Percentiles rank a stretch among this genome's conserved stretches.
phyloP scores from a whole-genome alignment of 768 basidiomycete species.

The Mycena galericulata region DNA sequence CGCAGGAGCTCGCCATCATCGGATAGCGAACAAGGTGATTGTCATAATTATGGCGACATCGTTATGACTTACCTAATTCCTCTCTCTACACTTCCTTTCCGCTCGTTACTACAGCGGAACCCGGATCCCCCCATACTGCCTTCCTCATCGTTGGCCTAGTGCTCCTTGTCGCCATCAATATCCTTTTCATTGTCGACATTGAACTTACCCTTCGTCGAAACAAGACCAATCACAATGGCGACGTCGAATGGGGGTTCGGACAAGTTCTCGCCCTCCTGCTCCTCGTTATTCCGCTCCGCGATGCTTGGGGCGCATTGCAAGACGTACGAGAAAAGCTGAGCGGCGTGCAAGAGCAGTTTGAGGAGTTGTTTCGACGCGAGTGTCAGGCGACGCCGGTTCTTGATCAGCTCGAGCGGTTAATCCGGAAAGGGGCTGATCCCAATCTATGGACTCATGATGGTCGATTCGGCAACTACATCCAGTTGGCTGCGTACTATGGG shows the following conservation, averaged over 20 bases:
- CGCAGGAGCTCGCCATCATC: no score
- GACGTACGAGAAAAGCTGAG: neutral
- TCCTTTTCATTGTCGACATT: neutral
- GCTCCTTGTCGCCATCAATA: neutral
- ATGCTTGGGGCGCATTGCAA: neutral
- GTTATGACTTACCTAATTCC: neutral
- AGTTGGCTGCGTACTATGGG: conserved; percentile 7
- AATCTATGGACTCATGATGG: no score
- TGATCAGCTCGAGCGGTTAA: no score
- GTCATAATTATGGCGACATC: neutral
- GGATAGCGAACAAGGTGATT: no score
- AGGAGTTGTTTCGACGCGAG: neutral
- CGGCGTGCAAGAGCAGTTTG: neutral
- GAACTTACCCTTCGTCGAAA: conserved; percentile 1
- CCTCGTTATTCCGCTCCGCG: conserved; percentile 1
- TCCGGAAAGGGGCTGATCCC: no score
- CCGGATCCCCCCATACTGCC: no score
- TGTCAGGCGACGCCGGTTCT: neutral
- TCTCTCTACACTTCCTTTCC: neutral
- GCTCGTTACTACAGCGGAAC: no score
- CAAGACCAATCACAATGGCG: neutral
- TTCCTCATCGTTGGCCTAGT: neutral
- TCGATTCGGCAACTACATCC: no score
- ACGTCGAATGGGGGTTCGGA: neutral
- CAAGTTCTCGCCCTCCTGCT: neutral